Base-by-base conservation (phyloP, 108 stramenopile genomes). In the Phaeodactylum tricornutum region DNA sequence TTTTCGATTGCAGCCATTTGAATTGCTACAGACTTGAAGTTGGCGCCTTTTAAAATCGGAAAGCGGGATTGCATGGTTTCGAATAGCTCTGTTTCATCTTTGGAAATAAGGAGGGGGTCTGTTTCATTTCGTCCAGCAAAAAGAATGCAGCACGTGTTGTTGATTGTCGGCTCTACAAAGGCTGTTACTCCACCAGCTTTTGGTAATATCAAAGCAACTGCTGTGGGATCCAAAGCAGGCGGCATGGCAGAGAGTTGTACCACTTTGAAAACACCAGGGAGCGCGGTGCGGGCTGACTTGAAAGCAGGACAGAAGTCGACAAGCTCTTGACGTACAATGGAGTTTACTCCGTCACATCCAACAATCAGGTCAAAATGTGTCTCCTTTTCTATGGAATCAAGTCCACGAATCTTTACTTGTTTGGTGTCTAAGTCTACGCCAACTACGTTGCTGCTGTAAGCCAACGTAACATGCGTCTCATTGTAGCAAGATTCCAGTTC, bases 311-410 rank as follows among this genome's bases (percentile, higher is more conserved):
- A 24, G 0, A 24, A 29, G 22, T 58, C 39, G 1, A 72, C 60
- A 20, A 64, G 47, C 0, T 42, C 33, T 7, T 50, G 16, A 14
- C 84, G 62, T 19, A 86, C 79, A 12, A 66, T 42, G 4, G 79
- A 81, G 49, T 86, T 86, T 16, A 76, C 74, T 2, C 84, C 84
- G 47, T 80, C 84, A 25, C 79, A 79, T 15, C 84, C 84, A 19
- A 80, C 60, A 20, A 86, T 55, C 1, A 86, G 42, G 48, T 86
- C 84, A 51, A 65, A 86, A 21, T 30, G 7, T 9, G 42, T n/a
- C 42, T n/a, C 12, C 9, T n/a, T 4, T 6, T 35, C 6, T n/a
- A n/a, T n/a, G 7, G 54, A 35, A 17, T 55, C 24, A 0, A 16
- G 14, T 11, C 14, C n/a, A 1, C 23, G 9, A 24, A 37, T 40